A percentile compares a stretch with the other conserved stretches of the same genome.
phyloP scores from a whole-genome alignment of 2,329 filamentous ascomycete species.

The Tolypocladium capitatum region DNA sequence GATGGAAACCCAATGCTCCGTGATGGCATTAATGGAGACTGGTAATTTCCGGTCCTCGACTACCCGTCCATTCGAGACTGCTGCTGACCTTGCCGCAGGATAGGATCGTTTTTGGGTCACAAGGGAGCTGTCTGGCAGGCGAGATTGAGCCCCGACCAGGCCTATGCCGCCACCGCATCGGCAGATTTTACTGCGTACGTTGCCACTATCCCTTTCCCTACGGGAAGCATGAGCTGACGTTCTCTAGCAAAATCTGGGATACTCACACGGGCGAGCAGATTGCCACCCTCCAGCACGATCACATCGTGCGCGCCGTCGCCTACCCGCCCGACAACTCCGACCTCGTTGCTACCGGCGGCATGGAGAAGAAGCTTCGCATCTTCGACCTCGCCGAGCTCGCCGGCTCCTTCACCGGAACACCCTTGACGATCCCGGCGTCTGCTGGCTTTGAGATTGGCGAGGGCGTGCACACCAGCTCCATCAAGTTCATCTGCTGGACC shows the following conservation, averaged over 20 bases:
- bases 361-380: slow-evolving; percentile 91
- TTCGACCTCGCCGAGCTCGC: slow-evolving; percentile 65
- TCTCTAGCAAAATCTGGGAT: slow-evolving; percentile 83
- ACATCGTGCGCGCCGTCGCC: slow-evolving; percentile 88
- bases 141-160: slow-evolving; percentile 75
- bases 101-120: slow-evolving; percentile 94
- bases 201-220: background rate
- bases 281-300: slow-evolving; percentile 77
- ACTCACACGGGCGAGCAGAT: slow-evolving; percentile 86
- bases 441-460: slow-evolving; percentile 76
- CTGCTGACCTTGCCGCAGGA: slow-evolving; percentile 45
- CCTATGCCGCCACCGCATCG: slow-evolving; percentile 80
- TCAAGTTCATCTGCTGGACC: slow-evolving; percentile 96
- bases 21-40: slow-evolving; percentile 89
- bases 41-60: slow-evolving; percentile 35
- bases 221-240: slow-evolving; percentile 8
- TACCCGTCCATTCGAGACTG: background rate
- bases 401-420: slow-evolving; percentile 22
- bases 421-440: slow-evolving; percentile 41
- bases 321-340: slow-evolving; percentile 71
- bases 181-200: slow-evolving; percentile 89
- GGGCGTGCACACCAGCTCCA: slow-evolving; percentile 70
- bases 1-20: slow-evolving; percentile 98
- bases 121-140: slow-evolving; percentile 98
- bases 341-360: slow-evolving; percentile 85